Evolutionary conservation across 2,329 filamentous ascomycete genomes (phyloP).

Genomic region (Hyphodiscus sp.): DNA sequence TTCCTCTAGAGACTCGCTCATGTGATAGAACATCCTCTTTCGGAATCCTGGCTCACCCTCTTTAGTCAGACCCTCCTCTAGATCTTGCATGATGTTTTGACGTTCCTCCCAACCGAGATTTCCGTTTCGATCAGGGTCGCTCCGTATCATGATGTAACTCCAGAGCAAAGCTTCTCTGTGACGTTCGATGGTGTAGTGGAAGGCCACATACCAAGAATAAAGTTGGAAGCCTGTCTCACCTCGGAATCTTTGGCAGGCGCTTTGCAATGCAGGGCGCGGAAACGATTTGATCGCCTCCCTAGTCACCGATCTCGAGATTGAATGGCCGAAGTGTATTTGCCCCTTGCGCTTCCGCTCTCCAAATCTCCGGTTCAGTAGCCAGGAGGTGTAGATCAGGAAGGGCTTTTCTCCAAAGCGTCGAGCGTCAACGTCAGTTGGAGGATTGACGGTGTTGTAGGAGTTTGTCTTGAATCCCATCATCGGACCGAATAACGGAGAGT

Average conservation of each 20-base stretch:
- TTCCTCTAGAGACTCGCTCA: slow-evolving; percentile 30
- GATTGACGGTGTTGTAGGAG: slow-evolving; percentile 33
- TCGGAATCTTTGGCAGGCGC: slow-evolving; percentile 36
- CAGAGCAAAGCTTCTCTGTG: slow-evolving; percentile 38
- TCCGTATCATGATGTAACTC: slow-evolving; percentile 36
- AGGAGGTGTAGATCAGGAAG: slow-evolving; percentile 39
- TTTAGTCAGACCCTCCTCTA: slow-evolving; percentile 32
- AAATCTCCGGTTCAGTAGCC: slow-evolving; percentile 38
- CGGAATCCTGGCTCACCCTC: slow-evolving; percentile 29
- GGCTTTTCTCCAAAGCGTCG: slow-evolving; percentile 38
- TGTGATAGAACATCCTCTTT: slow-evolving; percentile 35
- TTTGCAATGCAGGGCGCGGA: slow-evolving; percentile 34
- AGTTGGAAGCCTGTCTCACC: slow-evolving; percentile 38
- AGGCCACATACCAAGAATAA: slow-evolving; percentile 37
- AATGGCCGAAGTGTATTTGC: slow-evolving; percentile 38
- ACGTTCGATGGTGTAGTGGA: slow-evolving; percentile 39
- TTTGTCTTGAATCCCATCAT: slow-evolving; percentile 38
- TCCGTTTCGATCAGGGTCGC: slow-evolving; percentile 33
- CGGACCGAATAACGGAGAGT: slow-evolving; percentile 37
- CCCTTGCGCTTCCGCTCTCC: slow-evolving; percentile 38
- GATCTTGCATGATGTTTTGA: slow-evolving; percentile 31
- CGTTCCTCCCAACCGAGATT: slow-evolving; percentile 37
- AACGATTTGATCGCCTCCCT: slow-evolving; percentile 37
- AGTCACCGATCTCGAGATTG: slow-evolving; percentile 34
- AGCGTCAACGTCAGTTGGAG: slow-evolving; percentile 26